These are phyloP conservation scores for Pseudogymnoascus sp. DNA, from an alignment of 2,329 filamentous ascomycete genomes.

Conservation along the genomic window DNA sequence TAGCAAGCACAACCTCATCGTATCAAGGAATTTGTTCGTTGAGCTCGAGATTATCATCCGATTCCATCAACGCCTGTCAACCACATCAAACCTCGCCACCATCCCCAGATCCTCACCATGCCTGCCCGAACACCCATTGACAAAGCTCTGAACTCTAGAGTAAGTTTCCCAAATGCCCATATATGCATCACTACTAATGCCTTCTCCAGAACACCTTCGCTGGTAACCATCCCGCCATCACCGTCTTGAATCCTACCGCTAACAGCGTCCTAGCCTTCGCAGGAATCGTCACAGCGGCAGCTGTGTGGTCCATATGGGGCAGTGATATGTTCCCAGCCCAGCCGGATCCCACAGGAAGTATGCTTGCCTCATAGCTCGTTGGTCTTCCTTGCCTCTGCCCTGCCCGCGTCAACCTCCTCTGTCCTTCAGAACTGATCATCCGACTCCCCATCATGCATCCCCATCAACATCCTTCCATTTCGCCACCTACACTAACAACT, in stretches of 20 bases:
- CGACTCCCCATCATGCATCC: not conserved
- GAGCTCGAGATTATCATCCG: not conserved
- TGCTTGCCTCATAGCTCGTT: conserved; percentile 27
- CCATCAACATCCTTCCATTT: not conserved
- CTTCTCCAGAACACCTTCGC: conserved; percentile 55
- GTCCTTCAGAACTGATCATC: not conserved
- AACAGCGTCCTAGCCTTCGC: conserved; percentile 55
- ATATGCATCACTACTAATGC: conserved; percentile 9
- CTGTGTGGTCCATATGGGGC: conserved; percentile 79
- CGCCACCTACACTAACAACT: not conserved
- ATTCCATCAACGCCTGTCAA: not conserved
- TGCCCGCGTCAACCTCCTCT: not conserved
- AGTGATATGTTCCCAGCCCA: conserved; percentile 71
- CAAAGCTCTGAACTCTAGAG: conserved; percentile 61
- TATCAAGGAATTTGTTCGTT: not conserved
- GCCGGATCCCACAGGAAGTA: conserved; percentile 69
- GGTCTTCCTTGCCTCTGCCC: not conserved
- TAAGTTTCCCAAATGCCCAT: conserved; percentile 29
- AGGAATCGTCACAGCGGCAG: conserved; percentile 71
- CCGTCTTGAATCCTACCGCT: conserved; percentile 2
- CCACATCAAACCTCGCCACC: not conserved
- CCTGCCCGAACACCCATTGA: conserved; percentile 54
- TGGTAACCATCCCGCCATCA: conserved; percentile 37
- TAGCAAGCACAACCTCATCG: not conserved
- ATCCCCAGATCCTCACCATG: conserved; percentile 38